Evolutionary conservation across 768 basidiomycete species (phyloP).

Genomic region (Saitozyma podzolica): DNA sequence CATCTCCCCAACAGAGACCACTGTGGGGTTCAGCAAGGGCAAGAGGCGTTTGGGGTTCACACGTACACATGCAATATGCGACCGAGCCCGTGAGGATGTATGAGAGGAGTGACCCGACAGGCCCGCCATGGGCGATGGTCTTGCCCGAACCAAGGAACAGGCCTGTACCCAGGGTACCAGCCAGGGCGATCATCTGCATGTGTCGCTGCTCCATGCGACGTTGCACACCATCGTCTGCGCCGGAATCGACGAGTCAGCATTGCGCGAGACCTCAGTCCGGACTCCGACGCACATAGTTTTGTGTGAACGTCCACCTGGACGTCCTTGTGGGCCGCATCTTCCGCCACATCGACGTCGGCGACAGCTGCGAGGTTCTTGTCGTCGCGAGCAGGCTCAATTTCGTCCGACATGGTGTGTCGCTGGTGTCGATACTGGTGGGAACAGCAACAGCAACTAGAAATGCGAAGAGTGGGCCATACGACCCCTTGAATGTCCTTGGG

Average conservation of each 20-base stretch:
- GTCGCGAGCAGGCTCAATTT: too few species aligned
- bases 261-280: not conserved
- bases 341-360: too few species aligned
- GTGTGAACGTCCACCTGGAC: conserved; percentile 29
- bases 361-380: too few species aligned
- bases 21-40: conserved; percentile 48
- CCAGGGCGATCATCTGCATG: conserved; percentile 11
- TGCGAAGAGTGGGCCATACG: too few species aligned
- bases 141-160: conserved; percentile 30
- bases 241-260: not conserved
- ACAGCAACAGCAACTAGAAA: too few species aligned
- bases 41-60: not conserved
- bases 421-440: too few species aligned
- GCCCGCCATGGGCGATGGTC: conserved; percentile 35
- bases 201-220: conserved; percentile 56
- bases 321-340: conserved; percentile 9
- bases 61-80: conserved; percentile 29
- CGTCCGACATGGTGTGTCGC: too few species aligned
- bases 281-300: conserved; percentile 19
- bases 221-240: conserved; percentile 56
- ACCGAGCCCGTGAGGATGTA: conserved; percentile 26
- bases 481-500: too few species aligned
- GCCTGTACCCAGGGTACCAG: conserved; percentile 23
- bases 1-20: conserved; percentile 75
- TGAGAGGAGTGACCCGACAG: conserved; percentile 26